phyloP scores from a whole-genome alignment of 768 basidiomycete species.

The Lactarius sanguifluus region DNA sequence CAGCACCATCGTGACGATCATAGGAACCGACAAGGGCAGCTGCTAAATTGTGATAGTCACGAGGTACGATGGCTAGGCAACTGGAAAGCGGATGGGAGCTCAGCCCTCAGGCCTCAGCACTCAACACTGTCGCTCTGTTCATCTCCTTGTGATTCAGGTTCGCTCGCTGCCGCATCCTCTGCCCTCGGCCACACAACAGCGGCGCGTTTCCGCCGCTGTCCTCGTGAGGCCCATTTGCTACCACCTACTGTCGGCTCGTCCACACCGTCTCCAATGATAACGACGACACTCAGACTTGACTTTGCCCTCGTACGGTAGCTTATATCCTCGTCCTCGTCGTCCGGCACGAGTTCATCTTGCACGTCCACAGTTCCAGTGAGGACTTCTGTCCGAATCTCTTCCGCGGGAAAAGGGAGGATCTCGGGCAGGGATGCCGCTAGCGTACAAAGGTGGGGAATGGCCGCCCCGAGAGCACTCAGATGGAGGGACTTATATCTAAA shows the following conservation, averaged over 20 bases:
- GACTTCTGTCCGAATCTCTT: slow-evolving; percentile 62
- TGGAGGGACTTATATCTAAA: slow-evolving; percentile 69
- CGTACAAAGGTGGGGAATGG: slow-evolving; percentile 77
- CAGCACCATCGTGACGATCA: not conserved
- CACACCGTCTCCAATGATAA: slow-evolving; percentile 65
- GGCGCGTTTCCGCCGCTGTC: slow-evolving; percentile 25
- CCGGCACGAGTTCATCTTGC: slow-evolving; percentile 76
- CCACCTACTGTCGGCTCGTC: slow-evolving; percentile 38
- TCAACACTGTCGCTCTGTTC: slow-evolving; percentile 8
- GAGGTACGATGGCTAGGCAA: too few species aligned
- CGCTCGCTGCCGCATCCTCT: slow-evolving; percentile 7
- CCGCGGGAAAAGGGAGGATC: slow-evolving; percentile 62
- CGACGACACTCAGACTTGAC: slow-evolving; percentile 58
- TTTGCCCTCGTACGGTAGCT: slow-evolving; percentile 62
- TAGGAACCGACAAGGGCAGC: not conserved
- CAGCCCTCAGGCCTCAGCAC: too few species aligned
- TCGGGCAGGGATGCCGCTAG: slow-evolving; percentile 69
- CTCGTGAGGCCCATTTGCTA: slow-evolving; percentile 28
- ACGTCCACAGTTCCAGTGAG: slow-evolving; percentile 71
- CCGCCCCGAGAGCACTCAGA: slow-evolving; percentile 84
- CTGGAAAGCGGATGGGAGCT: too few species aligned
- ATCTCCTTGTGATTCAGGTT: not conserved
- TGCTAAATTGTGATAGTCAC: not conserved
- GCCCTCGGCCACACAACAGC: not conserved
- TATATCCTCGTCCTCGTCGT: slow-evolving; percentile 72